Base-by-base conservation (phyloP, 495 filamentous ascomycete species). In the Annulohypoxylon nitens region DNA sequence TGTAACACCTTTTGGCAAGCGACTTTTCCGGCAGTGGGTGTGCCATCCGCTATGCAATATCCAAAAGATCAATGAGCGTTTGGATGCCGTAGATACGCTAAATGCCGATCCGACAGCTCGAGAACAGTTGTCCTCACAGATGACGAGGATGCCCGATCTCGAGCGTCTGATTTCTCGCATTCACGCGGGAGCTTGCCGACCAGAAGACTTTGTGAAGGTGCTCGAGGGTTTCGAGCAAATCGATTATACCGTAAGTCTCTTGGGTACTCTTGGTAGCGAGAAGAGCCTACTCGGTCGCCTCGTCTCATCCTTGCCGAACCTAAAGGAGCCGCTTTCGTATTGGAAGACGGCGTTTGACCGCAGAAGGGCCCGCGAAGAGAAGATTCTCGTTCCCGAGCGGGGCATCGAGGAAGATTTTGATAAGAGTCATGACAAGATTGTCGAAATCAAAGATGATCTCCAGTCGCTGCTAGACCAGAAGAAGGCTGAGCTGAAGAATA, bases 211-310 rank as follows among this genome's bases (percentile, higher is more conserved):
- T 76, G 89, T 97, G 23, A 89, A 88, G n/a, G 95, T 98, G 3
- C 84, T 99, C 0, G 95, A 99, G 76, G 97, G 97, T 0, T 99
- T 98, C 76, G 97, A 98, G 81, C 95, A 97, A 79, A 97, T 98
- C 16, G 93, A 97, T 48, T 93, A 95, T 76, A 96, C 93, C 0
- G 93, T 97, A 86, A 87, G 88, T 66, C 86, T 97, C 11, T 87
- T 98, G 0, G 85, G 86, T 33, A 85, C 88, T 12, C 89, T 92
- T 76, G 90, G 90, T 26, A 83, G 83, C 26, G 93, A 91, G 1
- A 90, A 93, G 48, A 92, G 94, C 14, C 86, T 99, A 3, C 91
- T 99, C 58, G 93, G 93, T 41, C 89, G 93, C 53, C 87, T 99
- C 14, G 89, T 97, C 26, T 80, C 87, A 0, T 85, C 89, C 2